phyloP scores from a whole-genome alignment of 2,329 filamentous ascomycete species.

The Alternaria viburni region DNA sequence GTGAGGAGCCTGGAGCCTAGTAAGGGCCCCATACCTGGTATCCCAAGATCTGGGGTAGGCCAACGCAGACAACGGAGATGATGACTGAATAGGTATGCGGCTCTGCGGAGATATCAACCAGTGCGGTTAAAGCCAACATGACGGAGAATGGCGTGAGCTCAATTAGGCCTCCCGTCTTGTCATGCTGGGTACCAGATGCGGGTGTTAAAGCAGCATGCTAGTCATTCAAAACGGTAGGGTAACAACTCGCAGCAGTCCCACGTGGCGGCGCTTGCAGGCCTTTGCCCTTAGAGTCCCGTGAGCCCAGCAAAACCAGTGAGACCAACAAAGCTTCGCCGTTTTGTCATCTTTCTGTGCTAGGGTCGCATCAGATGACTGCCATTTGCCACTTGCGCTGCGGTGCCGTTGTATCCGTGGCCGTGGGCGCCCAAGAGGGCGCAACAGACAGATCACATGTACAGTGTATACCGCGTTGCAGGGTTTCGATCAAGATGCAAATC shows the following conservation, averaged over 20 bases:
- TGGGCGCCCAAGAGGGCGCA: background rate
- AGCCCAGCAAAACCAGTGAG: background rate
- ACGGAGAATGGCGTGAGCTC: too few relatives aligned
- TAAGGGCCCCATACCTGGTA: too few relatives aligned
- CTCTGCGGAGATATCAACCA: background rate
- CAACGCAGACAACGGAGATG: background rate
- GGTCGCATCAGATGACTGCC: background rate
- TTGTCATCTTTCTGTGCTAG: rapidly evolving
- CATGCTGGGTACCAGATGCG: background rate
- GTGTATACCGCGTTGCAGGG: background rate
- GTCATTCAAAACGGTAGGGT: background rate
- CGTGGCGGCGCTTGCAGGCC: background rate
- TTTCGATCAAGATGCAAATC: background rate
- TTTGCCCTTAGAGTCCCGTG: background rate
- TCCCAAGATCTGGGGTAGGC: background rate
- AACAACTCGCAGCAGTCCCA: background rate
- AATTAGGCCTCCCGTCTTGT: background rate
- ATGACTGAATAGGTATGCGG: background rate
- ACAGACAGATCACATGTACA: background rate
- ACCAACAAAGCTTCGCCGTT: background rate
- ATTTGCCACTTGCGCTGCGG: background rate
- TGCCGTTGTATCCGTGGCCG: background rate
- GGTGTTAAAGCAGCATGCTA: background rate
- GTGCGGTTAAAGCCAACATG: background rate
- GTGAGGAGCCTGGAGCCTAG: background rate